phyloP scores from a whole-genome alignment of 2,329 filamentous ascomycete genomes.

The Xylaria sp. region DNA sequence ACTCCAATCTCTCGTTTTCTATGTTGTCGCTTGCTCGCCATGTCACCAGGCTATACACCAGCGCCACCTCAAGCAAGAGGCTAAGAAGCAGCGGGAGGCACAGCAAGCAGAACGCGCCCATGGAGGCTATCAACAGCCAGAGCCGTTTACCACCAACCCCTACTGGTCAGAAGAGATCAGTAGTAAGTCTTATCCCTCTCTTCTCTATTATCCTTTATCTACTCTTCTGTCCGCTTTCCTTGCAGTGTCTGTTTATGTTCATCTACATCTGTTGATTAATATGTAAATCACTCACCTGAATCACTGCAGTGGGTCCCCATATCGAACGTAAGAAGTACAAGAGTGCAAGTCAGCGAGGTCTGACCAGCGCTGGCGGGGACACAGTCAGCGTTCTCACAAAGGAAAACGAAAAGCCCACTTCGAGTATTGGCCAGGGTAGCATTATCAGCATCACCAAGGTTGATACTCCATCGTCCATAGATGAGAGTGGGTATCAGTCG shows the following conservation, averaged over 20 bases:
- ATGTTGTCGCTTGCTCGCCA: slow-evolving; percentile 80
- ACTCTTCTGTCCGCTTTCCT: too few species aligned
- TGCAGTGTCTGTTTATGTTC: too few species aligned
- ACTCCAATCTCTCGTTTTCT: slow-evolving; percentile 81
- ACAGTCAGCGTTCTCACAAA: slow-evolving; percentile 51
- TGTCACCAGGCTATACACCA: slow-evolving; percentile 78
- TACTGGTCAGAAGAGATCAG: slow-evolving; percentile 90
- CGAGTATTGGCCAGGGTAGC: slow-evolving; percentile 43
- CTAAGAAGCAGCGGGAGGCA: slow-evolving; percentile 71
- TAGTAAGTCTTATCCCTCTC: slow-evolving; percentile 42
- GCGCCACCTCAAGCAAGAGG: slow-evolving; percentile 76
- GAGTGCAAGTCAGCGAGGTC: slow-evolving; percentile 68
- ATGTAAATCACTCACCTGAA: slow-evolving; percentile 16
- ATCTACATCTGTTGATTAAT: background rate
- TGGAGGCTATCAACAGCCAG: slow-evolving; percentile 79
- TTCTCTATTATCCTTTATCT: background rate
- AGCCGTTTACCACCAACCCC: slow-evolving; percentile 86
- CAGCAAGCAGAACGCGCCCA: slow-evolving; percentile 47
- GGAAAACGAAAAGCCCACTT: slow-evolving; percentile 18
- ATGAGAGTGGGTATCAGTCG: background rate
- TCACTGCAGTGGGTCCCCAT: slow-evolving; percentile 68
- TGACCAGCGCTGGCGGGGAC: slow-evolving; percentile 68
- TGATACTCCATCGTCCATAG: background rate
- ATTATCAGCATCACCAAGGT: slow-evolving; percentile 31
- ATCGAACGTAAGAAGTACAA: slow-evolving; percentile 69